Evolutionary conservation across 257 asterid species (phyloP).

Genomic region (Forsythia suspensa): DNA sequence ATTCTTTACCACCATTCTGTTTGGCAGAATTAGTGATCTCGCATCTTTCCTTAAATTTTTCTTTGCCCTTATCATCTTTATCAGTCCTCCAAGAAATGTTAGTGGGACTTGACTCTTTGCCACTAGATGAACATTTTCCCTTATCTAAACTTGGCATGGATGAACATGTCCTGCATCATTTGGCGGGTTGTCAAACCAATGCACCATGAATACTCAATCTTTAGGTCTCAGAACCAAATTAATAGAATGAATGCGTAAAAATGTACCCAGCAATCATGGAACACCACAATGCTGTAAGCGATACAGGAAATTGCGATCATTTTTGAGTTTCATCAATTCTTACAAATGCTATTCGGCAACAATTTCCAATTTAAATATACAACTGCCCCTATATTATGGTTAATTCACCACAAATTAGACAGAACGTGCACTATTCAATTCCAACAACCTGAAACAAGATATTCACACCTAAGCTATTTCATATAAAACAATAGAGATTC

Average conservation of each 20-base stretch:
- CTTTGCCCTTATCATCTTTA: not conserved
- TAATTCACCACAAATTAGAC: not conserved
- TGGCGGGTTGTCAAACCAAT: conserved; percentile 19
- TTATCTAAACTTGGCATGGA: conserved; percentile 25
- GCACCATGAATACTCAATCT: not conserved
- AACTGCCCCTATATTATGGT: not conserved
- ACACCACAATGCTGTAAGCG: not conserved
- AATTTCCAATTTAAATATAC: not conserved
- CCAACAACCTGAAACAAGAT: not conserved
- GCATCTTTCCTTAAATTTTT: not conserved
- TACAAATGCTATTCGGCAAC: not conserved
- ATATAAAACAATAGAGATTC: too few relatives aligned
- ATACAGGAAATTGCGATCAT: not conserved
- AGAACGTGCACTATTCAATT: not conserved
- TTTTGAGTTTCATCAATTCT: not conserved
- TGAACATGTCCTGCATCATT: conserved; percentile 43
- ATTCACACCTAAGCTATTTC: too few relatives aligned
- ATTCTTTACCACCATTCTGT: too few relatives aligned
- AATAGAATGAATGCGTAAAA: not conserved
- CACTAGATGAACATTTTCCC: conserved; percentile 9
- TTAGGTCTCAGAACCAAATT: not conserved
- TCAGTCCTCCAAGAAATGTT: not conserved
- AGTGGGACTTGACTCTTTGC: conserved; percentile 12
- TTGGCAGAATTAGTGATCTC: not conserved
- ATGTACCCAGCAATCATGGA: not conserved